Evolutionary conservation across 768 basidiomycete species (phyloP), one percentile per base, ranked within the genome.

Genomic region (Rhodosporidiobolus sp.): DNA sequence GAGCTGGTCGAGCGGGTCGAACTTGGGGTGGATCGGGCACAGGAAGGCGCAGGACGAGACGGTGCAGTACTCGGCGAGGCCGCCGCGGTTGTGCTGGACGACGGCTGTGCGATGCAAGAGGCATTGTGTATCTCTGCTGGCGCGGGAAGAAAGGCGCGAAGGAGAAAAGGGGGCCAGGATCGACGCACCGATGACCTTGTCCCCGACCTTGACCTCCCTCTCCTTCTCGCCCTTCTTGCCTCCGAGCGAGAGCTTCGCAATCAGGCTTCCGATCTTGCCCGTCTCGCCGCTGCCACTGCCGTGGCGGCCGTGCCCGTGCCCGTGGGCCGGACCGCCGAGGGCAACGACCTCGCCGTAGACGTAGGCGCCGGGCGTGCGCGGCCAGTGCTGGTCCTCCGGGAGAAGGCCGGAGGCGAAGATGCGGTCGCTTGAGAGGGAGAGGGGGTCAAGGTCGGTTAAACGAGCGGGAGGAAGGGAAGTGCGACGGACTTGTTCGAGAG

Each of bases 11-110:
- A 30, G 22, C 43, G 61, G 22, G 38, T 57, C 58, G 58, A 53
- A 50, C 48, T 60, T n/a, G 35, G 50, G 22, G 20, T 7, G 20
- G 63, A 64, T 30, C 34, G 28, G 20, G 50, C 49, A 59, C 19
- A 22, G 16, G 24, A 57, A 57, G 22, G 50, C n/a, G 20, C 30
- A 20, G 34, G 52, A 35, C 22, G 43, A 30, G 38, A 50, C 50
- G 38, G 32, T 49, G 46, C 45, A 46, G 69, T 59, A 64, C 57
- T 70, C 69, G 62, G 48, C 69, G 55, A 63, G 56, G 28, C 69
- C 56, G 38, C 38, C 38, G 38, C 38, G 38, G 35, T 64, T 57
- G 69, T 70, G 69, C 24, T 48, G 45, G 43, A 58, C 54, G 35
- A 48, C 20, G 32, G 56, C 60, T 56, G 68, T 4, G 28, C 2